Base-by-base conservation (phyloP, 371 early-diverging fungal genomes). In the Mucor plumbeus region DNA sequence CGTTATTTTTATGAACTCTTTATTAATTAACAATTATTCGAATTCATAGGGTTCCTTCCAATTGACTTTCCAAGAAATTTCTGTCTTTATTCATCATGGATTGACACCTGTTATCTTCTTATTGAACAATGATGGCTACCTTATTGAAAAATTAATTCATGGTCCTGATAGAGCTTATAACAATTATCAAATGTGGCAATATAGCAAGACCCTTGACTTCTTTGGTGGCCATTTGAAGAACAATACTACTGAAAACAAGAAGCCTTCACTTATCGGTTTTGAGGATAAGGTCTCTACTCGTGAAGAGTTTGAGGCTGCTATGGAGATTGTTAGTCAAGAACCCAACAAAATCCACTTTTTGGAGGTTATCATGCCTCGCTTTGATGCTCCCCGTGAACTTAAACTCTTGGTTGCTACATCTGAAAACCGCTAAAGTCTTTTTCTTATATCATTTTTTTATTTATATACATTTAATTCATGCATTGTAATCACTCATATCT, bases 61-160 rank as follows among this genome's bases (percentile, higher is more conserved):
- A 61, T 41, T 86, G 53, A 81, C 84, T 4, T 78, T 69, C 11
- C 79, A 80, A 53, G 84, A 81, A 60, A 39, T 86, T 26, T 79
- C 83, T 10, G 79, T 77, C 8, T 78, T 81, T 65, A 69, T 82
- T n/a, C 82, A 82, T 33, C 74, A 78, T 56, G 82, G 81, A 7
- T 40, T 82, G 13, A 75, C 71, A 1, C 83, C 66, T 80, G 26
- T 26, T 3, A 26, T 26, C 3, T 26, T 26, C 26, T 26, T 26
- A 26, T 26, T 26, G 26, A 26, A 26, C 26, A 26, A 26, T 3
- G 26, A 26, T 26, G 26, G 26, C 3, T 26, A 26, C 26, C 26
- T 26, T 4, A 85, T 85, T 56, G 87, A 86, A 47, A 75, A 79
- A 33, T 48, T 80, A 5, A 81, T 87, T 41, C 85, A 85, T 67